Base-by-base conservation (phyloP, 495 filamentous ascomycete species). In the Podospora bellae-mahoneyi region DNA sequence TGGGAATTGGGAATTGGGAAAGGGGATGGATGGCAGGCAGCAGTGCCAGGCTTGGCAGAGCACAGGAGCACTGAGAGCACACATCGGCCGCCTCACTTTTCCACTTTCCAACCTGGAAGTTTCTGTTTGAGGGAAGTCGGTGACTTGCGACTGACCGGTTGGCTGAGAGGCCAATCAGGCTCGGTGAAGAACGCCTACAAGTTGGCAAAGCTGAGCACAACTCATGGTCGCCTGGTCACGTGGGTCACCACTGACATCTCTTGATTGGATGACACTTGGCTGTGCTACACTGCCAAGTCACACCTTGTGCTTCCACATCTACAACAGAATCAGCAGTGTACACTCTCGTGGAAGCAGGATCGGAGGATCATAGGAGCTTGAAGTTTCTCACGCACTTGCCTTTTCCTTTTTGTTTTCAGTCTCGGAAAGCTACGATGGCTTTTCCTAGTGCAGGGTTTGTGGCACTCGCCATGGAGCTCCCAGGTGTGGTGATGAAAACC, bases 31-130 rank as follows among this genome's bases (percentile, higher is more conserved):
- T 32, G 39, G 18, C 39, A 48, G 39, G 39, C 39, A 48, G 39
- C 39, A 48, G 39, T 16, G 39, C 39, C 39, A 48, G 39, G 39
- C 39, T 48, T 48, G 39, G 39, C 39, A 48, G 39, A 48, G 5
- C 5, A 48, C 39, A 10, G 39, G 30, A 32, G 30, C 30, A 32
- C 30, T 32, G 30, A 32, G 23, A 32, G 30, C 4, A 10, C 13
- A 48, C 39, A 58, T 20, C 55, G 55, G n/a, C 55, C 55, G 55
- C 55, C 55, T 58, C 55, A 58, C 55, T 58, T 58, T 58, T 20
- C 55, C 55, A 26, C 13, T 48, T 48, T 48, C 39, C 13, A 48
- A 23, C 23, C 23, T 23, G 23, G 23, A 23, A 23, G 39, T 5
- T 18, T 48, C 39, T 48, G 15, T 23, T 23, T 23, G 23, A 23